Evolutionary conservation across 306 rosid species (phyloP), one percentile per base, ranked within the genome.

Genomic region (Cicer arietinum): DNA sequence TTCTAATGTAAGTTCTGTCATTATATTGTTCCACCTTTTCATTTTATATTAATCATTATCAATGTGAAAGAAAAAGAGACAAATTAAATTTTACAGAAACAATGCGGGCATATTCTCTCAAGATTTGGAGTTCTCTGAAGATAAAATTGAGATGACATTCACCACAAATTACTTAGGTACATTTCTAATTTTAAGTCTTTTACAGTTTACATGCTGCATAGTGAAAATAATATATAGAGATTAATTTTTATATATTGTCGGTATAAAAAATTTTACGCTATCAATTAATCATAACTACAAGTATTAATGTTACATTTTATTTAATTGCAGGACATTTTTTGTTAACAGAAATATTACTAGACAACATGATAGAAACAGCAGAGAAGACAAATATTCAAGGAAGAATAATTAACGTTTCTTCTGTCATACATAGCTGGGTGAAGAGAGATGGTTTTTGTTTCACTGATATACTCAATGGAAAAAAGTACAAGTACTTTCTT

Each of bases 81-180:
- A 54, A 62, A 76, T 77, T 1, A 41, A 46, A 1, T 62, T 81
- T 72, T 79, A 73, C 92, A 94, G 98, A 91, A 94, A 94, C 78
- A 94, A 94, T 82, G 99, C 96, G 0, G 99, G 99, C 37, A 77
- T 89, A 16, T 92, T 71, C 87, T 89, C 96, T 67, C 92, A 83
- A 68, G 80, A 82, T 54, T 73, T 94, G 92, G 99, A 94, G 79
- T 89, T 88, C 79, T 94, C 96, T 7, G 92, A 89, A 69, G 96
- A 94, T 62, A 94, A 94, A 81, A 85, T 92, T 77, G 99, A 94
- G 88, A 85, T 89, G 89, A 94, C 99, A 67, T 92, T 90, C 85
- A 96, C 97, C 41, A 92, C 99, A 75, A 94, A 94, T 79, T 94
- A 92, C 84, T 81, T 92, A 54, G 99, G 99, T 92, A 89, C 17